Evolutionary conservation across 2,329 filamentous ascomycete genomes (phyloP).

Genomic region (Aureobasidium mangrovei): DNA sequence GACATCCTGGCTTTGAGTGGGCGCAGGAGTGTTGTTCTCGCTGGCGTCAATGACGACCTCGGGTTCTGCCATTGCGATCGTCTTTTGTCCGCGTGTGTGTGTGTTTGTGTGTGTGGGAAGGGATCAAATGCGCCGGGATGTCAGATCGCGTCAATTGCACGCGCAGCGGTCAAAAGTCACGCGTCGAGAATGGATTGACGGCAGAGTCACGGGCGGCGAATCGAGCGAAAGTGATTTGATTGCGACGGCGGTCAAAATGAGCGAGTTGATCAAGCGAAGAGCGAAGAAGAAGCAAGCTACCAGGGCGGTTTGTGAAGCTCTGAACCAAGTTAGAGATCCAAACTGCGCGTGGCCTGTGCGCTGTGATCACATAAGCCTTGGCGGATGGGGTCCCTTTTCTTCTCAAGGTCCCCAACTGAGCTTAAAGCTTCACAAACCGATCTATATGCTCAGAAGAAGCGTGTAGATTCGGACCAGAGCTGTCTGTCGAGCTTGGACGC

Average conservation of each 20-base stretch:
- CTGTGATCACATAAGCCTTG: no score
- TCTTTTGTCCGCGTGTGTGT: neutral
- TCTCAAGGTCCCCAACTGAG: no score
- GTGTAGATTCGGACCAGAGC: no score
- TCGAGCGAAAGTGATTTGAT: neutral
- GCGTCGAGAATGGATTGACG: neutral
- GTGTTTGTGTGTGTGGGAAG: neutral
- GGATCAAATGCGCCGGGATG: no score
- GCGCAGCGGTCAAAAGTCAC: neutral
- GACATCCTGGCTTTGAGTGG: constrained; percentile 30
- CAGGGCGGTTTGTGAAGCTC: neutral
- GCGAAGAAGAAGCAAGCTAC: neutral
- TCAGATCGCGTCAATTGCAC: neutral
- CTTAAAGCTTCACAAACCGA: no score
- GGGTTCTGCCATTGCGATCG: constrained; percentile 24
- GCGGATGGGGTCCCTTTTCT: no score
- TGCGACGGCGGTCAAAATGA: neutral
- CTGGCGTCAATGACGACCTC: constrained; percentile 22
- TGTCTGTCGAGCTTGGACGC: neutral
- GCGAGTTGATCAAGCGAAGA: neutral
- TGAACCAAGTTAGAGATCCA: no score
- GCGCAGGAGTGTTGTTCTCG: constrained; percentile 28
- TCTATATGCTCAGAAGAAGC: no score
- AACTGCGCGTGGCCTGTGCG: no score
- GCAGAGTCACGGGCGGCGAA: neutral